Percentiles rank a stretch among this genome's conserved stretches.
Evolutionary conservation across 352 stramenopile genomes (phyloP).

Genomic region (Globisporangium barbulae): DNA sequence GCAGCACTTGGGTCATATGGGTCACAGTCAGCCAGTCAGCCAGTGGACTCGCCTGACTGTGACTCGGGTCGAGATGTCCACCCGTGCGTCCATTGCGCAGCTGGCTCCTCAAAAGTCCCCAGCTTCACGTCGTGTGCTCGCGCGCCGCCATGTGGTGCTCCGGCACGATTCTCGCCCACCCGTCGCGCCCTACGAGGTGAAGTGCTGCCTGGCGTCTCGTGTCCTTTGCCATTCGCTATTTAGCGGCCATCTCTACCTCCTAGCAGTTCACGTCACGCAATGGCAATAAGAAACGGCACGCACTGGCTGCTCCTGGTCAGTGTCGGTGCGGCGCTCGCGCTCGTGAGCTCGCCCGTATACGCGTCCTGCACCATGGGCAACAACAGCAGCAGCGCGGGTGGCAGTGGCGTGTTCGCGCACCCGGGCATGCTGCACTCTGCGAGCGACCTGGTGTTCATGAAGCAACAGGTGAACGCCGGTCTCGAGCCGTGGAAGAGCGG

Average conservation of each 20-base stretch:
- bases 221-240: neutral
- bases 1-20: too few species aligned
- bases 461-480: conserved; percentile 11
- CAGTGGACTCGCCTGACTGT: too few species aligned
- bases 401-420: conserved; percentile 8
- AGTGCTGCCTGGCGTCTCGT: too few species aligned
- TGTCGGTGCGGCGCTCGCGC: neutral
- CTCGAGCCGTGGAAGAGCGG: conserved; percentile 22
- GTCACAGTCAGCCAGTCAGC: too few species aligned
- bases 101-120: too few species aligned
- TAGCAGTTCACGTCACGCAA: neutral
- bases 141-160: too few species aligned
- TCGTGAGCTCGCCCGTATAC: neutral
- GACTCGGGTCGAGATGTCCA: too few species aligned
- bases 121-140: too few species aligned
- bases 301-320: neutral
- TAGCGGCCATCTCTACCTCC: neutral
- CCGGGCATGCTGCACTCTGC: conserved; percentile 20
- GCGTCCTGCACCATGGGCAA: conserved; percentile 11
- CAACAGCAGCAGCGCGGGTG: neutral
- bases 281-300: neutral
- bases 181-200: too few species aligned
- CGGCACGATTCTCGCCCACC: too few species aligned
- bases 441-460: conserved; percentile 17
- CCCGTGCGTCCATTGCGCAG: too few species aligned